These are phyloP conservation scores for Darksidea phi DNA, from an alignment of 495 filamentous ascomycete genomes.

Conservation along the genomic window DNA sequence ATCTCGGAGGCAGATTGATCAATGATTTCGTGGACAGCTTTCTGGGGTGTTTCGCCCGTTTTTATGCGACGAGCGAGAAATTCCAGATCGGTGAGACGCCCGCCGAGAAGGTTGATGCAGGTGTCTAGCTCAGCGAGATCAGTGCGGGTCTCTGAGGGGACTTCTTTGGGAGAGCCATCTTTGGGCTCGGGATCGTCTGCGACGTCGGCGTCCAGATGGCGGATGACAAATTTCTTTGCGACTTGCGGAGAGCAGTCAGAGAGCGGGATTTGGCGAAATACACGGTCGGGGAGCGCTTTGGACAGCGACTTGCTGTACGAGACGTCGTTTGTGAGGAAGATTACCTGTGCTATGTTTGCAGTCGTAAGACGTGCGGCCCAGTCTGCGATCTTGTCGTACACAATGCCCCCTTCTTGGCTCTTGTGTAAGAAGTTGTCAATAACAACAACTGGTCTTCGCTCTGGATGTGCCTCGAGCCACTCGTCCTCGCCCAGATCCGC, in stretches of 20 bases:
- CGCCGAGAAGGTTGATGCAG: slow-evolving; percentile 78
- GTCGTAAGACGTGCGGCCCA: slow-evolving; percentile 88
- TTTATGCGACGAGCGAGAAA: slow-evolving; percentile 88
- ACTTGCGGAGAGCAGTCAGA: slow-evolving; percentile 83
- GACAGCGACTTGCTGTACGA: slow-evolving; percentile 85
- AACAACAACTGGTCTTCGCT: slow-evolving; percentile 78
- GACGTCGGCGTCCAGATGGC: slow-evolving; percentile 61
- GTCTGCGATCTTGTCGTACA: slow-evolving; percentile 88
- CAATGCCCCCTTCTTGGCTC: slow-evolving; percentile 64
- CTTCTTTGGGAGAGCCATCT: slow-evolving; percentile 39
- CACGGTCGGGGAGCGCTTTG: slow-evolving; percentile 83
- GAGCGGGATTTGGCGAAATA: slow-evolving; percentile 80
- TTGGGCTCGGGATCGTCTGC: slow-evolving; percentile 45
- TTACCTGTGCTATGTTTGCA: slow-evolving; percentile 89
- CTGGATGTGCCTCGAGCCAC: slow-evolving; percentile 87
- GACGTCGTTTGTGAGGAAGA: slow-evolving; percentile 92
- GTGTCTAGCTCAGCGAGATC: slow-evolving; percentile 69
- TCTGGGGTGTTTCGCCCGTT: slow-evolving; percentile 77
- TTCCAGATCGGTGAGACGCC: slow-evolving; percentile 89
- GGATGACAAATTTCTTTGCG: slow-evolving; percentile 86
- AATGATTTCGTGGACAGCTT: slow-evolving; percentile 86
- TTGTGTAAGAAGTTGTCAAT: slow-evolving; percentile 94
- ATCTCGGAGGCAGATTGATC: slow-evolving; percentile 86
- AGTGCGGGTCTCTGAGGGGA: slow-evolving; percentile 43
- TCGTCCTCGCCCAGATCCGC: slow-evolving; percentile 74